These are phyloP conservation scores for Vitis hybrid DNA, from an alignment of 177 flowering plant genomes.

Conservation along the genomic window DNA sequence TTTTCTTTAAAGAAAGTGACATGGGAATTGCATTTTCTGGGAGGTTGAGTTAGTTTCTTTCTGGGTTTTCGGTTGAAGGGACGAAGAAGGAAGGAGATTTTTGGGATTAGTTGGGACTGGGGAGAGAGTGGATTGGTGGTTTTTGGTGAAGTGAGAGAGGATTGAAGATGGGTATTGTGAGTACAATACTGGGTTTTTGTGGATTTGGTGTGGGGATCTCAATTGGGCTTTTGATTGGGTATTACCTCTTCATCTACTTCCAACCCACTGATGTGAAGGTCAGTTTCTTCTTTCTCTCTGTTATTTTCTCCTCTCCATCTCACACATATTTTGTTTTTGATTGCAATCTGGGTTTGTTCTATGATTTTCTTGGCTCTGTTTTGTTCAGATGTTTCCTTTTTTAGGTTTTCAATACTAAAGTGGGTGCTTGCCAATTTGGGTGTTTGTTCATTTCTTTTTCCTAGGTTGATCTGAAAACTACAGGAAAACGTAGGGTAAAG, in stretches of 20 bases:
- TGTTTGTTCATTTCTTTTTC: not conserved
- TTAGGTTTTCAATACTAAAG: no score
- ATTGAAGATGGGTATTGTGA: slow-evolving; percentile 66
- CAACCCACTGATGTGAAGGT: slow-evolving; percentile 87
- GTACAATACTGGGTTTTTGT: slow-evolving; percentile 58
- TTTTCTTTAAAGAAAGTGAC: not conserved
- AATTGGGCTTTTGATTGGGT: slow-evolving; percentile 73
- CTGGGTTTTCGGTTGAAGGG: not conserved
- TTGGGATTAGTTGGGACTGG: not conserved
- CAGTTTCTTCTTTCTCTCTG: slow-evolving; percentile 14
- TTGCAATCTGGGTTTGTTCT: not conserved
- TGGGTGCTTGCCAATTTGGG: not conserved
- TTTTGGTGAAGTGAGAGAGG: slow-evolving; percentile 2
- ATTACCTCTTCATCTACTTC: slow-evolving; percentile 75
- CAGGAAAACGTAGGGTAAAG: no score
- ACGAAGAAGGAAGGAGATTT: not conserved
- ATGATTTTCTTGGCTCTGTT: not conserved
- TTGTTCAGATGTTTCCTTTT: no score
- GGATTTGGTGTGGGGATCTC: slow-evolving; percentile 83
- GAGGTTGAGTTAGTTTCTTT: not conserved
- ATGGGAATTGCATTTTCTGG: not conserved
- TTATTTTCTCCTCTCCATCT: not conserved
- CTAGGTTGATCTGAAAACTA: no score
- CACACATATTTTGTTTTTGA: not conserved
- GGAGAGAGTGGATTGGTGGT: not conserved